Evolutionary conservation across 768 basidiomycete species (phyloP).

Genomic region (Phaeotremella fagi): DNA sequence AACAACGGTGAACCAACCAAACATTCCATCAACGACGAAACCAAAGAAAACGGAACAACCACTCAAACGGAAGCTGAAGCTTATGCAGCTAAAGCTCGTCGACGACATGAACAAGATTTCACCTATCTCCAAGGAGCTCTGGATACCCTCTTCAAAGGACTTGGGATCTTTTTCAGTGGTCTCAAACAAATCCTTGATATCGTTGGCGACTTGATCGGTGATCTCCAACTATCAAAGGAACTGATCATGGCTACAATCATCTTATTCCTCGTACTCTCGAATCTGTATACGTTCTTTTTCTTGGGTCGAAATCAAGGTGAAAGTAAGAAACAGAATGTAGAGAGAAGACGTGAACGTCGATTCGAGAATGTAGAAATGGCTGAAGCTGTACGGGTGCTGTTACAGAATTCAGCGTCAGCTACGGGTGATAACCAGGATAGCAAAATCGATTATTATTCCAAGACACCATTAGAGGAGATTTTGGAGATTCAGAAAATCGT

Average conservation of each 20-base stretch:
- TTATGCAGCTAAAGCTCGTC: constrained; percentile 13
- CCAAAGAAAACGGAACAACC: constrained; percentile 2
- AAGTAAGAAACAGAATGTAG: constrained; percentile 9
- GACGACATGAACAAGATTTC: constrained; percentile 28
- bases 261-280: constrained; percentile 30
- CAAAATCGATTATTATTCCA: neutral
- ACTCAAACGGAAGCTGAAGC: constrained; percentile 31
- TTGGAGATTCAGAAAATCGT: constrained; percentile 23
- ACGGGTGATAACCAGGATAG: constrained; percentile 1
- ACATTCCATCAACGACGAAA: neutral
- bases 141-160: constrained; percentile 30
- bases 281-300: constrained; percentile 39
- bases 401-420: constrained; percentile 1
- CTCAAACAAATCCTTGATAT: constrained; percentile 18
- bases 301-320: neutral
- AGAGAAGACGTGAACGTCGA: constrained; percentile 1
- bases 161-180: constrained; percentile 27
- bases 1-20: constrained; percentile 1
- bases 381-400: constrained; percentile 22
- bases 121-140: constrained; percentile 29
- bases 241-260: constrained; percentile 24
- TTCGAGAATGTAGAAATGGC: constrained; percentile 15
- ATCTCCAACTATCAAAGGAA: constrained; percentile 22
- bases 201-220: constrained; percentile 24
- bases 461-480: constrained; percentile 11